These are phyloP conservation scores for Pisolithus marmoratus DNA, from an alignment of 768 basidiomycete species.

Conservation along the genomic window DNA sequence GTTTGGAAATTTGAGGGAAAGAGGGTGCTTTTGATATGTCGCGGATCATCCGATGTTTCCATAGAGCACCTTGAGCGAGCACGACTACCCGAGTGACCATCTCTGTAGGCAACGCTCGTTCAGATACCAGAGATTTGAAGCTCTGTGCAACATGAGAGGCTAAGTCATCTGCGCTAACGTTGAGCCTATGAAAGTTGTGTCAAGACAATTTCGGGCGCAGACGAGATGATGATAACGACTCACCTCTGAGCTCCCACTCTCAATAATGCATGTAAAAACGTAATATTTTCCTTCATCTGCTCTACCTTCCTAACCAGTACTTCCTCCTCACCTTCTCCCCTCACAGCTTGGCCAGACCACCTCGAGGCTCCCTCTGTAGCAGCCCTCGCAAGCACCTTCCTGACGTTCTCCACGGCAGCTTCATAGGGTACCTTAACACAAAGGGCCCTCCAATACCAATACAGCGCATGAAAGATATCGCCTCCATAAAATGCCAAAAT, in stretches of 20 bases:
- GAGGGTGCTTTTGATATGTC: conserved; percentile 17
- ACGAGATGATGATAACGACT: conserved; percentile 17
- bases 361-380: conserved; percentile 50
- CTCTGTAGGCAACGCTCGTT: conserved; percentile 69
- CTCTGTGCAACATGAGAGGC: conserved; percentile 45
- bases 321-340: conserved; percentile 25
- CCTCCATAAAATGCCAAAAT: conserved; percentile 82
- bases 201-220: background rate
- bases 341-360: conserved; percentile 35
- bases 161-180: conserved; percentile 47
- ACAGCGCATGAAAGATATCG: conserved; percentile 74
- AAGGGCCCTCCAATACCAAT: conserved; percentile 88
- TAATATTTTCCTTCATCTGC: conserved; percentile 65
- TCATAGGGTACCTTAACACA: conserved; percentile 85
- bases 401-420: conserved; percentile 81
- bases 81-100: conserved; percentile 70
- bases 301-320: conserved; percentile 51
- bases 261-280: conserved; percentile 77
- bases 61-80: conserved; percentile 74
- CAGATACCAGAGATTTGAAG: conserved; percentile 56
- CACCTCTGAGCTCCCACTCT: conserved; percentile 51
- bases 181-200: conserved; percentile 5
- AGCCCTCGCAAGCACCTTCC: conserved; percentile 60
- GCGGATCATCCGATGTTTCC: conserved; percentile 77
- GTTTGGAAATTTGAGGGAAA: background rate